Evolutionary conservation across 2,329 filamentous ascomycete species (phyloP).

Genomic region (Colletotrichum gloeosporioides): DNA sequence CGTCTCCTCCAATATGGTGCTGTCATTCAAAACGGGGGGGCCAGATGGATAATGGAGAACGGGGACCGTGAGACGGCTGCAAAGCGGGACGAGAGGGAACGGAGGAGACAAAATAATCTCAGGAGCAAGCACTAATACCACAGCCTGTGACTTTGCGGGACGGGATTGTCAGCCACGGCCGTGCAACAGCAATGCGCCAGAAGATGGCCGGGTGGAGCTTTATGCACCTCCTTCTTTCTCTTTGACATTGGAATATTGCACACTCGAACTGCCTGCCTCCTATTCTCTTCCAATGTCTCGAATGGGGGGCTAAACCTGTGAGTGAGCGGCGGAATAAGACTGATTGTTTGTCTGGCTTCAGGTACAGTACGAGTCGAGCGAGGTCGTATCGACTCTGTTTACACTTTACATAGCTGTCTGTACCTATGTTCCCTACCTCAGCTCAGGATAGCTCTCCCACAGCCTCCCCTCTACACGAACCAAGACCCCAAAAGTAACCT

Average conservation of each 20-base stretch:
- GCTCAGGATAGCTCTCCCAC: neutral
- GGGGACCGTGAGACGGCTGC: constrained; percentile 8
- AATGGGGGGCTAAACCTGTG: neutral
- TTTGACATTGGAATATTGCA: neutral
- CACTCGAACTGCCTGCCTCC: neutral
- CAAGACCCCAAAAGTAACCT: neutral
- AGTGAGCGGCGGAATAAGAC: neutral
- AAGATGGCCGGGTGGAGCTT: neutral
- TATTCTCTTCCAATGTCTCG: neutral
- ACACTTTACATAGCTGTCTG: neutral
- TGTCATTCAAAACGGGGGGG: constrained; percentile 15
- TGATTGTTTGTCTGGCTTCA: neutral
- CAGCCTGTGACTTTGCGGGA: neutral
- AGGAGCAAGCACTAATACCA: neutral
- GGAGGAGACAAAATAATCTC: constrained; percentile 15
- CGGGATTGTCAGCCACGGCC: constrained; percentile 2
- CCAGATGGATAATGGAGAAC: neutral
- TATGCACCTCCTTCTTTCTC: neutral
- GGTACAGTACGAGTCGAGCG: neutral
- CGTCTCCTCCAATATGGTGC: constrained; percentile 12
- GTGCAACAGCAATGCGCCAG: constrained; percentile 1
- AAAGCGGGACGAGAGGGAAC: constrained; percentile 6
- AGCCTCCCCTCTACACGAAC: neutral
- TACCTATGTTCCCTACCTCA: neutral
- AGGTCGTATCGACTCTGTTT: neutral